A percentile compares a stretch with the other conserved stretches of the same genome.
Evolutionary conservation across 2,329 filamentous ascomycete species (phyloP).

Genomic region (Microsporum audouinii): DNA sequence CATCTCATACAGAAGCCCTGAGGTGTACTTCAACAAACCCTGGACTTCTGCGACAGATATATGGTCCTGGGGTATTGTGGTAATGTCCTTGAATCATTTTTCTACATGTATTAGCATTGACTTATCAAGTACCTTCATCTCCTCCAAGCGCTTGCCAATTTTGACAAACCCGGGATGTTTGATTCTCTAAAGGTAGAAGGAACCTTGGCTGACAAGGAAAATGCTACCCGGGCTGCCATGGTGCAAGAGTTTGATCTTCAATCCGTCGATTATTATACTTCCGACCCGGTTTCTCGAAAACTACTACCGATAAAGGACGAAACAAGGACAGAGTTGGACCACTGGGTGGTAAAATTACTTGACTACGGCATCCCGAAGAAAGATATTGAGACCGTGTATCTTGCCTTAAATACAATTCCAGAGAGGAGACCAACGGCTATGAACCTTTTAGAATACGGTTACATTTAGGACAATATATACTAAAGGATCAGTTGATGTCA

Average conservation of each 20-base stretch:
- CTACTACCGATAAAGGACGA: slow-evolving; percentile 1
- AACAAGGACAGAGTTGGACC: slow-evolving; percentile 6
- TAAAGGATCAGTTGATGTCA: too few relatives aligned
- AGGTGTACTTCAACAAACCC: slow-evolving; percentile 7
- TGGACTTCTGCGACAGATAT: slow-evolving; percentile 8
- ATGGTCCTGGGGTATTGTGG: slow-evolving; percentile 10
- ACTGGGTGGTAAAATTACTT: slow-evolving; percentile 3
- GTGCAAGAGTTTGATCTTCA: slow-evolving; percentile 7
- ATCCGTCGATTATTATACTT: slow-evolving; percentile 5
- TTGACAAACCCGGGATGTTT: slow-evolving; percentile 6
- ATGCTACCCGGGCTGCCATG: background rate
- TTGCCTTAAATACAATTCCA: slow-evolving; percentile 1
- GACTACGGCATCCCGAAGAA: slow-evolving; percentile 3
- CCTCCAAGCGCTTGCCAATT: slow-evolving; percentile 7
- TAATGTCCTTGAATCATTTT: background rate
- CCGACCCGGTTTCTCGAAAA: background rate
- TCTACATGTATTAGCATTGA: too few relatives aligned
- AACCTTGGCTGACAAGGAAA: background rate
- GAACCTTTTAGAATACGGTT: background rate
- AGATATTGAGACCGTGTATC: slow-evolving; percentile 4
- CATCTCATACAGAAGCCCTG: slow-evolving; percentile 4
- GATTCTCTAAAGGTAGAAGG: background rate
- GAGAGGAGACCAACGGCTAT: background rate
- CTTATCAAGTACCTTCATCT: slow-evolving; percentile 2
- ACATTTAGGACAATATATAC: background rate